These are phyloP conservation scores for Isoetes taiwanensis DNA, from an alignment of 75 land plant species.

Conservation along the genomic window DNA sequence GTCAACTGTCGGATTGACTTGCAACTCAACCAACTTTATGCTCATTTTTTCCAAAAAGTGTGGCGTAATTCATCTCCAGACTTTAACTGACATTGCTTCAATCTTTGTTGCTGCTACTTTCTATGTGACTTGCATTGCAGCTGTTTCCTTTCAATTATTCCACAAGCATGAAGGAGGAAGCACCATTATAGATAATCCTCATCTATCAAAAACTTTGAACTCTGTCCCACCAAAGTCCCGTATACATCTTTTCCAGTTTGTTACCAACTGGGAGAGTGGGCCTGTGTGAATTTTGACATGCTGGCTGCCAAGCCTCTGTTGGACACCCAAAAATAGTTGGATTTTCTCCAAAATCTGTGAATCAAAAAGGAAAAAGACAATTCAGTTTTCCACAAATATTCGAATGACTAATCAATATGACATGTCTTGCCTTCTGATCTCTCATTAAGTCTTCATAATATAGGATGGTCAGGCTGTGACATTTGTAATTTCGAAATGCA, in stretches of 20 bases:
- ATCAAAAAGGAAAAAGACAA: not conserved
- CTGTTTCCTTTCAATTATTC: no score
- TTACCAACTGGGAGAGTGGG: conserved; percentile 31
- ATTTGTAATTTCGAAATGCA: conserved; percentile 42
- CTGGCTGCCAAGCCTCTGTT: conserved; percentile 29
- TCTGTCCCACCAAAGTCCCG: conserved; percentile 36
- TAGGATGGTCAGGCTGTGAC: conserved; percentile 42
- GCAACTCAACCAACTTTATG: no score
- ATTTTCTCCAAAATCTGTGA: conserved; percentile 39
- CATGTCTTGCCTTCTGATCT: conserved; percentile 32
- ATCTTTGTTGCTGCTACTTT: no score
- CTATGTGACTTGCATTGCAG: no score
- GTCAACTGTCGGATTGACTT: no score
- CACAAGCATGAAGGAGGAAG: no score
- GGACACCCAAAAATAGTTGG: conserved; percentile 44
- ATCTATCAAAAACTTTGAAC: conserved; percentile 22
- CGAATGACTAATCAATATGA: not conserved
- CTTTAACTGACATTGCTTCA: no score
- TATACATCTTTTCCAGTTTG: conserved; percentile 49
- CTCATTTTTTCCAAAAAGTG: no score
- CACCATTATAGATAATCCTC: conserved; percentile 14
- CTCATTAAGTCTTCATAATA: conserved; percentile 66
- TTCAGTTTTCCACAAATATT: not conserved
- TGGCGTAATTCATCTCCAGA: no score
- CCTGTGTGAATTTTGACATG: conserved; percentile 63